Base-by-base conservation (phyloP, 2,329 filamentous ascomycete genomes). In the Fonsecaea pedrosoi region DNA sequence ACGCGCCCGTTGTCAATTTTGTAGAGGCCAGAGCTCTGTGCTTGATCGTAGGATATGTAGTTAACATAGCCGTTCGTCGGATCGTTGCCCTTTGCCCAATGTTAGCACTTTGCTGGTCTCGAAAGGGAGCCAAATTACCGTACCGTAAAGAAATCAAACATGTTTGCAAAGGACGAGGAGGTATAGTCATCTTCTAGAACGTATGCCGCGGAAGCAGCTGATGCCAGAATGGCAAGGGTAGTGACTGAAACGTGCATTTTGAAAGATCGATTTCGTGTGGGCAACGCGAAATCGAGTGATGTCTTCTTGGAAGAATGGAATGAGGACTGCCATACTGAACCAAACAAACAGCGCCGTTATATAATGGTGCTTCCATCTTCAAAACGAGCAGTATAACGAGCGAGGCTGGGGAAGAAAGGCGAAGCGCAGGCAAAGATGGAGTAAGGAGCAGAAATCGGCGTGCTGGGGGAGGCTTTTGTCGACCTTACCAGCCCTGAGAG, bases 1-100 rank as follows among this genome's bases (percentile, higher is more conserved):
- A 92, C 81, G 65, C 81, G 82, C 60, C 82, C 81, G 64, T 85
- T 80, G 53, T 82, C 77, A 70, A 83, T 85, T 68, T 85, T 85
- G 70, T 89, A 87, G 8, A 93, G 82, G 15, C 84, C 84, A 40
- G 79, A 75, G 30, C 76, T 74, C 67, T 84, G 83, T 64, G 91
- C 91, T 1, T 83, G 84, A 15, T 76, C 64, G 60, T 84, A 81
- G 70, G 85, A 80, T 61, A 88, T 83, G 74, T 94, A 96, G 67
- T 87, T 80, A 73, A 95, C 92, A 73, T 88, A 92, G 40, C 92
- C 92, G 69, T 89, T 73, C 2, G 92, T 96, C 0, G 92, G 92
- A 74, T 96, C 92, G 12, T 73, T 37, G 13, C 65, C 77, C 80
- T 82, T 63, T 38, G 34, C 40, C 38, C 18, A 35, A 54, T 40